A percentile compares a stretch with the other conserved stretches of the same genome.
phyloP scores from a whole-genome alignment of 1,284 basidiomycete genomes.

The Xerocomus nothofagi region DNA sequence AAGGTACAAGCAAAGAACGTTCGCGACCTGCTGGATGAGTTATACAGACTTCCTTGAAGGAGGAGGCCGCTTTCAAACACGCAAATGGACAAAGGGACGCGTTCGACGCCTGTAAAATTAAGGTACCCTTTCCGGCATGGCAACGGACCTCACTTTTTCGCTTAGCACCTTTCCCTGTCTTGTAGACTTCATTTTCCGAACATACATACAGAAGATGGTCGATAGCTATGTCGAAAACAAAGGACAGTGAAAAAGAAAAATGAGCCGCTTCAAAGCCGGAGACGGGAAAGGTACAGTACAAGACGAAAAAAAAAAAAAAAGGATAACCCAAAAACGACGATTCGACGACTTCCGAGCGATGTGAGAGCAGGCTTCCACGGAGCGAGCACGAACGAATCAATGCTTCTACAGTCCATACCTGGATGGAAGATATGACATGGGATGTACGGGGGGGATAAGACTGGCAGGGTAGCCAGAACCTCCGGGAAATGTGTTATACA shows the following conservation, averaged over 20 bases:
- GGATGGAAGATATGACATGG: constrained; percentile 27
- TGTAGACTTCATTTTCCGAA: constrained; percentile 27
- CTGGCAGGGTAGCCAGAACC: constrained; percentile 26
- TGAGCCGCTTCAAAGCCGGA: constrained; percentile 19
- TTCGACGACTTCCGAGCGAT: constrained; percentile 32
- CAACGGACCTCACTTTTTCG: constrained; percentile 21
- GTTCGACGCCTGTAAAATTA: constrained; percentile 23
- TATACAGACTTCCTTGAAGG: constrained; percentile 19
- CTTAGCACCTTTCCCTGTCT: constrained; percentile 3
- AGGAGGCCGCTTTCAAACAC: constrained; percentile 22
- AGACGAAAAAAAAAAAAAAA: constrained; percentile 29
- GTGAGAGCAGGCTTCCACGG: constrained; percentile 33
- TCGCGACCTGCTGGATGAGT: constrained; percentile 13
- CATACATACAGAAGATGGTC: constrained; percentile 36
- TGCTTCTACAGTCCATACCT: constrained; percentile 33
- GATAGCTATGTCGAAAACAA: constrained; percentile 31
- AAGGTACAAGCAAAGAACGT: constrained; percentile 23
- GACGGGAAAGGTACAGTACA: constrained; percentile 36
- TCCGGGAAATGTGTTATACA: constrained; percentile 19
- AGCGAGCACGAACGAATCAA: constrained; percentile 27
- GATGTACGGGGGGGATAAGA: constrained; percentile 24
- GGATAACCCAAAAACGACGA: constrained; percentile 37
- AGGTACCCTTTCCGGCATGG: constrained; percentile 25
- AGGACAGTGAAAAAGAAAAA: constrained; percentile 13
- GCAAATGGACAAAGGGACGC: constrained; percentile 12